Base-by-base conservation (phyloP, 1,284 basidiomycete species). In the Boletellus deceptivus region DNA sequence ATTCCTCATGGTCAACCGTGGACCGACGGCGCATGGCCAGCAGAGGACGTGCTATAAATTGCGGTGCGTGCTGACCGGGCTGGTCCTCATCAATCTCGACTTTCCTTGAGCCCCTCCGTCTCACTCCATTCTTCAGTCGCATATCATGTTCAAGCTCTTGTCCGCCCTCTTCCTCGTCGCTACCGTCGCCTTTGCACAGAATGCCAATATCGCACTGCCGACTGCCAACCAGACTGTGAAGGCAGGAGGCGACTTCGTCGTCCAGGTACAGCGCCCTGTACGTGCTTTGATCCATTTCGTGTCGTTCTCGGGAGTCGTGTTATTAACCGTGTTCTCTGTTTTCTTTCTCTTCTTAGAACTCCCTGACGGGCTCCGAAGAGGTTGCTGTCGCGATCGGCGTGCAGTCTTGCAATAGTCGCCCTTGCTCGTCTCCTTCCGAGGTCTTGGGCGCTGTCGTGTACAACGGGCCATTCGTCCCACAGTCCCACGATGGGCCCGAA, bases 351-450 rank as follows among this genome's bases (percentile, higher is more conserved):
- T 20, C 14, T 4, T 31, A 65, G 67, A 46, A 64, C n/a, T 5
- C 40, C 13, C 38, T 67, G n/a, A 50, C 67, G 4, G 50, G 59
- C 2, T 65, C 55, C n/a, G 56, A 64, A 46, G 61, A 65, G 9
- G 59, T 65, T n/a, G 65, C 64, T 33, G 46, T 68, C 41, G 67
- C 59, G 18, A 58, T 65, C 27, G 64, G 61, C 16, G 13, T 68
- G 38, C 65, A 64, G 46, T 68, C 63, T 18, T 69, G 65, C 43
- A 11, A 55, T 6, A 17, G 22, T 24, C 3, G 52, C 7, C 42
- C 53, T 5, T 69, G 67, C 45, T 14, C 20, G 1, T 0, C 50
- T 1, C 57, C 64, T 33, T 36, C 55, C 0, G 29, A 27, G 0
- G 4, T 35, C 34, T 52, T 69, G 59, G 67, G 61, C 27, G 33